A percentile compares a stretch with the other conserved stretches of the same genome.
phyloP scores from a whole-genome alignment of 1,284 basidiomycete genomes.

The Naganishia cerealis region DNA sequence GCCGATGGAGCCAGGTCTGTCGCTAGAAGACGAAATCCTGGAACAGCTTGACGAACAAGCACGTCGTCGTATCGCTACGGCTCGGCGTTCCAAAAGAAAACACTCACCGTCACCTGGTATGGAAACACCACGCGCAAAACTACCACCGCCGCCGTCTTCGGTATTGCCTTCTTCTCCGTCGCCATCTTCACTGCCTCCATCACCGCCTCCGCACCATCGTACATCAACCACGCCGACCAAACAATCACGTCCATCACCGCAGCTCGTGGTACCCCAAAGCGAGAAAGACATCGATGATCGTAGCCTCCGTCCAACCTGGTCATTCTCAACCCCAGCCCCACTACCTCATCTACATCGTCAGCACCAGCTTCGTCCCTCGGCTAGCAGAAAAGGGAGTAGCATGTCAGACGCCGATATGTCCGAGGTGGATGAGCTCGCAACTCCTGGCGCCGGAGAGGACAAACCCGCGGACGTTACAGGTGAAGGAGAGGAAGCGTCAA shows the following conservation, averaged over 20 bases:
- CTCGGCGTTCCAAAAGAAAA: background rate
- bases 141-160: background rate
- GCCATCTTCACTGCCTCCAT: background rate
- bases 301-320: conserved; percentile 2
- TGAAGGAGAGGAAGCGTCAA: background rate
- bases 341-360: conserved; percentile 11
- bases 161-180: background rate
- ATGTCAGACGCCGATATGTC: conserved; percentile 9
- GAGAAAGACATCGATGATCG: background rate
- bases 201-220: background rate
- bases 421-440: conserved; percentile 20
- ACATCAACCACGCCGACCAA: background rate
- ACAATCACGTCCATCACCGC: background rate
- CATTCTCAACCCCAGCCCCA: conserved; percentile 6
- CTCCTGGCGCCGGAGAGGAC: background rate
- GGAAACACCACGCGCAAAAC: background rate
- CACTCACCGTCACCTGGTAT: background rate
- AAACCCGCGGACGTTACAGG: background rate
- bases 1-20: background rate
- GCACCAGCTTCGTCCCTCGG: background rate
- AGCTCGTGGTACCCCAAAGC: background rate
- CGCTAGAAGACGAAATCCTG: conserved; percentile 6
- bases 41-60: conserved; percentile 12
- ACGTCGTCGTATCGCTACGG: background rate
- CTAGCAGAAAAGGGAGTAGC: background rate